Evolutionary conservation across 129 eudicot species (phyloP).

Genomic region (Chrysanthemum lavandulifolium): DNA sequence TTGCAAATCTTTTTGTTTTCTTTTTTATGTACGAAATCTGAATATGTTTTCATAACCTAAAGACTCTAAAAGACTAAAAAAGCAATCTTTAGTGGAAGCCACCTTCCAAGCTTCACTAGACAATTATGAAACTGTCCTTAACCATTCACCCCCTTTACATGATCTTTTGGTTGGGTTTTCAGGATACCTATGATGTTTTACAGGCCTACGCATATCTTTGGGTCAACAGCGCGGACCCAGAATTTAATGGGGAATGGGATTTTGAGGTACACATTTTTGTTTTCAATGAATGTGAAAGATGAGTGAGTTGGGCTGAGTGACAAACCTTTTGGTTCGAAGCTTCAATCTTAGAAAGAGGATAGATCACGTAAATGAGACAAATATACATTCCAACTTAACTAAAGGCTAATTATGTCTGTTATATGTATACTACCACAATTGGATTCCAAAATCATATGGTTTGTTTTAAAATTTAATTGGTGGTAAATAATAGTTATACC

Average conservation of each 20-base stretch:
- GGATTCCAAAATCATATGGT: too few species aligned
- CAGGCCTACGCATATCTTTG: neutral
- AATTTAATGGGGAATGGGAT: neutral
- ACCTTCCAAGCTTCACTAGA: constrained; percentile 70
- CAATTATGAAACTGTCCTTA: constrained; percentile 63
- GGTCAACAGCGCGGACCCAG: neutral
- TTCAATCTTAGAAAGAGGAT: too few species aligned
- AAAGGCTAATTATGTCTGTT: too few species aligned
- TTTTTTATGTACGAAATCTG: neutral
- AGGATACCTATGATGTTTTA: neutral
- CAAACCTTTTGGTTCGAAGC: too few species aligned
- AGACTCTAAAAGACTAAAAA: neutral
- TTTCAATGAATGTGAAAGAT: too few species aligned
- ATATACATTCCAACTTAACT: too few species aligned
- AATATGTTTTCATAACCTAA: neutral
- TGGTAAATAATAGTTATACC: too few species aligned
- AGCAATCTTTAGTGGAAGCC: constrained; percentile 88
- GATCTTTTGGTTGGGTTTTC: neutral
- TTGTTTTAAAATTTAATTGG: too few species aligned
- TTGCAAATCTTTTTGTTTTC: neutral
- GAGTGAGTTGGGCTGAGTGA: too few species aligned
- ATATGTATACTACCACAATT: too few species aligned
- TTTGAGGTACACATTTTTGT: neutral
- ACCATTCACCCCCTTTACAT: too few species aligned
- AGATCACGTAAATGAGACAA: too few species aligned